Evolutionary conservation across 805 yeast genomes (phyloP), one percentile per base, ranked within the genome.

Genomic region (Tetrapisispora fleetii): DNA sequence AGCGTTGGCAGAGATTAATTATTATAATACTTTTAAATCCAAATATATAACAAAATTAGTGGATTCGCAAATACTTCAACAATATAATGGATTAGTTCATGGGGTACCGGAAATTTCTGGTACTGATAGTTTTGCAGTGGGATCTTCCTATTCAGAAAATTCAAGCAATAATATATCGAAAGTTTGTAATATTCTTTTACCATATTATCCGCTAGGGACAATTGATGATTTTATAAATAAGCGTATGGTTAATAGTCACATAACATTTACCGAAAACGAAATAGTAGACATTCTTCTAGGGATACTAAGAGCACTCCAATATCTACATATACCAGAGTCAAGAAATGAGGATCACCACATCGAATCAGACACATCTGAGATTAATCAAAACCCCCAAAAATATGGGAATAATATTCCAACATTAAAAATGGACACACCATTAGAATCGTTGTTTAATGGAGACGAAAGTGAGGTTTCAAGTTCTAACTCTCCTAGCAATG

Each of bases 1-100:
- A 43, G 95, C 95, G 0, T 73, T 86, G 78, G 74, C 76, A 39
- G 98, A 90, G 62, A 79, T 89, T 43, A 81, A 80, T 27, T 81
- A 79, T 54, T 86, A 88, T 64, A 80, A 78, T 57, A 78, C 81
- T 45, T 89, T 90, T 64, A 69, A 72, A 36, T 70, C 80, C 22
- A 86, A 88, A 0, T 79, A 78, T 54, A 78, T 90, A 18, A 78
- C 87, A 41, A 75, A 77, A 47, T 72, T 83, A 16, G 72, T 87
- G 21, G 43, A 45, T 39, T 30, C 21, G 18, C 47, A 45, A 21
- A 32, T 45, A 9, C 10, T 32, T 16, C 40, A 45, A 32, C 33
- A 43, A 27, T 36, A 33, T 27, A 35, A 43, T 8, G 35, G 40
- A 9, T 22, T 43, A 6, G 36, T 36, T 9, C 36, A 43, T 32